Evolutionary conservation across 2,329 filamentous ascomycete species (phyloP).

Genomic region (Penicillium freii): DNA sequence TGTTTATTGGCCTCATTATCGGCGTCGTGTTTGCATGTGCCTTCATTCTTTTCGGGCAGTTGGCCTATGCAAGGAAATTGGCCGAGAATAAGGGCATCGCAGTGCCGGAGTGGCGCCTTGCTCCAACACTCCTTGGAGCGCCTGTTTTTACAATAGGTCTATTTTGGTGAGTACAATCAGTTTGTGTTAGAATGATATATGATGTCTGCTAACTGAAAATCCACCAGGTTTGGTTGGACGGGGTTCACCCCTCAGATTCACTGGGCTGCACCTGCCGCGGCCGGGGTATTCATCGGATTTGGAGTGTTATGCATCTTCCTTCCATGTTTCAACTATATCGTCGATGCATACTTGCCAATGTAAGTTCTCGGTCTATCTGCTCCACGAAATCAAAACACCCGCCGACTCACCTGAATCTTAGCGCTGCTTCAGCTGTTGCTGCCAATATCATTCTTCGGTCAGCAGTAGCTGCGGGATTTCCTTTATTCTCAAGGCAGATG

Average conservation of each 20-base stretch:
- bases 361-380: conserved; percentile 19
- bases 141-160: conserved; percentile 34
- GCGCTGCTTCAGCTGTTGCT: conserved; percentile 36
- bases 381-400: background rate
- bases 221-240: conserved; percentile 32
- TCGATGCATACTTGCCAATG: conserved; percentile 39
- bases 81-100: conserved; percentile 20
- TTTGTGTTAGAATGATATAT: background rate
- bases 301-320: conserved; percentile 32
- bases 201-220: background rate
- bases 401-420: conserved; percentile 8
- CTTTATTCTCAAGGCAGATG: conserved; percentile 36
- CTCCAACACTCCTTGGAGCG: conserved; percentile 27
- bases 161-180: conserved; percentile 29
- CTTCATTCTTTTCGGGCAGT: conserved; percentile 29
- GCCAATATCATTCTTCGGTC: conserved; percentile 37
- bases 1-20: conserved; percentile 32
- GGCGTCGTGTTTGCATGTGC: conserved; percentile 18
- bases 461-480: conserved; percentile 32
- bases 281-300: conserved; percentile 28
- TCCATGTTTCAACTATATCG: conserved; percentile 34
- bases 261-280: conserved; percentile 26
- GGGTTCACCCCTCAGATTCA: conserved; percentile 26
- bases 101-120: conserved; percentile 31
- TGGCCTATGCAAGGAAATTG: conserved; percentile 25